phyloP scores from a whole-genome alignment of 768 basidiomycete genomes.

The Mycena capillaripes region DNA sequence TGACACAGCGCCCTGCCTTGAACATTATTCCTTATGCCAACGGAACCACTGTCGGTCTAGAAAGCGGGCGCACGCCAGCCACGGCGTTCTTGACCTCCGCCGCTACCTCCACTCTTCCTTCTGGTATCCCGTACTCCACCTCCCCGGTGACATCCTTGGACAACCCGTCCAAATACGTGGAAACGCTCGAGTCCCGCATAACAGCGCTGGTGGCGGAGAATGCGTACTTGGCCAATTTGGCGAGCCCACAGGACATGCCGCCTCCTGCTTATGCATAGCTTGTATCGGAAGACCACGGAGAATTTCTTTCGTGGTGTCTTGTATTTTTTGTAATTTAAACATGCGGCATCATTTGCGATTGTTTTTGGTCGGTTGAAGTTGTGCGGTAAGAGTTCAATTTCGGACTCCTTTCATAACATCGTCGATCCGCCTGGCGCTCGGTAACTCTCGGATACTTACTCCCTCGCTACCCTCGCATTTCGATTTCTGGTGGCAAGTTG shows the following conservation, averaged over 20 bases:
- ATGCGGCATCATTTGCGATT: not conserved
- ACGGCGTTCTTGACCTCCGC: not conserved
- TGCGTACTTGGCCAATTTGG: constrained; percentile 13
- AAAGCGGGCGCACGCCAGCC: not conserved
- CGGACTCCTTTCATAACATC: no score
- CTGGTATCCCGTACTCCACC: not conserved
- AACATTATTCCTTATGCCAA: not conserved
- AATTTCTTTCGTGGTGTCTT: no score
- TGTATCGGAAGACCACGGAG: no score
- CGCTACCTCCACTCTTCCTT: not conserved
- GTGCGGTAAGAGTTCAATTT: no score
- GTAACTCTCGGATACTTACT: no score
- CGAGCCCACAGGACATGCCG: not conserved
- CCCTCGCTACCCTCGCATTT: no score
- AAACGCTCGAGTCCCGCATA: constrained; percentile 16
- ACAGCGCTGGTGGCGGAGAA: constrained; percentile 22
- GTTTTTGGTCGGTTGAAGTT: not conserved
- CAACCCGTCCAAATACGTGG: not conserved
- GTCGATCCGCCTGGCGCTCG: no score
- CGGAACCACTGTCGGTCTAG: not conserved
- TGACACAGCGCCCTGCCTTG: not conserved
- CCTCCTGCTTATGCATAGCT: constrained; percentile 22
- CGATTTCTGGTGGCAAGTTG: no score
- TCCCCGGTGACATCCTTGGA: not conserved
- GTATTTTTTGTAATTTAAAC: not conserved